These are phyloP conservation scores for Rhododendron williamsianum DNA, from an alignment of 148 eudicot genomes.

Conservation along the genomic window DNA sequence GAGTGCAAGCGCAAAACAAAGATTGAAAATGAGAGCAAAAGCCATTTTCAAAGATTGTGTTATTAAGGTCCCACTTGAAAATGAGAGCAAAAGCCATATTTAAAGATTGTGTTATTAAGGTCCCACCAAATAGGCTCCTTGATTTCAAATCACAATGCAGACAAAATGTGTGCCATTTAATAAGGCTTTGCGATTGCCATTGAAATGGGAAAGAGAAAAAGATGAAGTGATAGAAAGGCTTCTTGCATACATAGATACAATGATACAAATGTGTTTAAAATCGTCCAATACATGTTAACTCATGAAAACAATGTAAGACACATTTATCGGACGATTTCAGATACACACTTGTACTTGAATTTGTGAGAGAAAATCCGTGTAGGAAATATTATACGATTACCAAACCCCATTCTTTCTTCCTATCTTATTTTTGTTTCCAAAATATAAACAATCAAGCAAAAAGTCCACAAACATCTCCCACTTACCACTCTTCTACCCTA, in stretches of 20 bases:
- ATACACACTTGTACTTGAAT: not conserved
- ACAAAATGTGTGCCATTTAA: too few relatives aligned
- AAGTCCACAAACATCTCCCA: constrained; percentile 7
- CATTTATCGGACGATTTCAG: not conserved
- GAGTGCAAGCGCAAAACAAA: too few relatives aligned
- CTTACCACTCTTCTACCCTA: not conserved
- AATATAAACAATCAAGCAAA: not conserved
- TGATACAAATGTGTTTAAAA: too few relatives aligned
- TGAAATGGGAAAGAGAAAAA: not conserved
- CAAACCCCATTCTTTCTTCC: not conserved
- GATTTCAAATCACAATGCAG: too few relatives aligned
- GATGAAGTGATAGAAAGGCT: not conserved
- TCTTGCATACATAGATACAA: not conserved
- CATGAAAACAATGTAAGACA: not conserved
- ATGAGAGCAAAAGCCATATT: too few relatives aligned
- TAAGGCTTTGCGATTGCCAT: not conserved
- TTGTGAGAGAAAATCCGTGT: not conserved
- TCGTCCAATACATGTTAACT: not conserved
- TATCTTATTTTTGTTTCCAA: not conserved
- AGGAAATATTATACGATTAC: not conserved
- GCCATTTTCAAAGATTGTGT: too few relatives aligned
- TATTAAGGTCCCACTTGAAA: too few relatives aligned
- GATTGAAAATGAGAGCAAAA: too few relatives aligned
- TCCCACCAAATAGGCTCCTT: too few relatives aligned
- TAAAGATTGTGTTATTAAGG: too few relatives aligned